A percentile compares a stretch with the other conserved stretches of the same genome.
These are phyloP conservation scores for Chloris gayana DNA, from an alignment of 176 grass and related monocot species.

Conservation along the genomic window DNA sequence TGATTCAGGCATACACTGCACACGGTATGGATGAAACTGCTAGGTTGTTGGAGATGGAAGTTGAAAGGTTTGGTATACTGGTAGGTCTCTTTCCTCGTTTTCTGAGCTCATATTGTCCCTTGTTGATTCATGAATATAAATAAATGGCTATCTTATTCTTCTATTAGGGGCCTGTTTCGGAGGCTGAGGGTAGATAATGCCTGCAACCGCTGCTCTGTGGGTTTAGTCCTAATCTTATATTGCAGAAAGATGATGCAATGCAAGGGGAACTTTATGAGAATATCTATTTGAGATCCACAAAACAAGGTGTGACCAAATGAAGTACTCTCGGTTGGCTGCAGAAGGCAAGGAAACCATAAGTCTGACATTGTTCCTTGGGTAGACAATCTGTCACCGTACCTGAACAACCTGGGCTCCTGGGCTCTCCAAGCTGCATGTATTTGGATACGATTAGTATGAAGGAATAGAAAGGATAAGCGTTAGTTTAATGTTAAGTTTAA, in stretches of 20 bases:
- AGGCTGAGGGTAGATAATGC: slow-evolving; percentile 24
- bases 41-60: slow-evolving; percentile 49
- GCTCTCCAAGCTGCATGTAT: no score
- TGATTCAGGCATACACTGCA: slow-evolving; percentile 68
- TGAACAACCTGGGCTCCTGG: no score
- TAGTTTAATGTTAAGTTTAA: no score
- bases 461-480: no score
- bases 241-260: not conserved
- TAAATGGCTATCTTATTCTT: no score
- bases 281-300: slow-evolving; percentile 1
- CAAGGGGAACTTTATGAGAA: not conserved
- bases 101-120: no score
- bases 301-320: not conserved
- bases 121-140: no score
- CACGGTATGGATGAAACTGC: slow-evolving; percentile 67
- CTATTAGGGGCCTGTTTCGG: no score
- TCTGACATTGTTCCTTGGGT: no score
- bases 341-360: slow-evolving; percentile 14
- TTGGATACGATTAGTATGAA: no score
- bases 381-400: no score
- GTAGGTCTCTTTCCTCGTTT: no score
- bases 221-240: not conserved
- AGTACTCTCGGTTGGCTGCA: slow-evolving; percentile 10
- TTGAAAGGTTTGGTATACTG: slow-evolving; percentile 37
- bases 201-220: not conserved